Conservation (phyloP, 306 rosid species). For the Lagenaria siceraria region DNA sequence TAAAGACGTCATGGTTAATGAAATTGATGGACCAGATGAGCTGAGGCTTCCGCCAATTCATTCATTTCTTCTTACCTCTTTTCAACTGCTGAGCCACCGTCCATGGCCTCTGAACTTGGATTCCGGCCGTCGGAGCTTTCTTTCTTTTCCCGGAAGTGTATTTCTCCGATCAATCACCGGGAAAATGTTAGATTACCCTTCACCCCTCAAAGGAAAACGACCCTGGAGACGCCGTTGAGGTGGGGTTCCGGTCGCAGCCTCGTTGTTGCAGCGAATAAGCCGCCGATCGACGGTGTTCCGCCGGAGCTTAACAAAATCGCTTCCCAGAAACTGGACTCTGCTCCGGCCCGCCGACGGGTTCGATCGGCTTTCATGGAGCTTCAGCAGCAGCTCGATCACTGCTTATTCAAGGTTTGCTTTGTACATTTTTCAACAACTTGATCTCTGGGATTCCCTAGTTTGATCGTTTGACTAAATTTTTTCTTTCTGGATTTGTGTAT, state of each 20-base stretch:
- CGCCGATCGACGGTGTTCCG: constrained; percentile 34
- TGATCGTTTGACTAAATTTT: constrained; percentile 11
- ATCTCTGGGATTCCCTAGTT: not conserved
- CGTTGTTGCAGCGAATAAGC: constrained; percentile 19
- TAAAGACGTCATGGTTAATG: not conserved
- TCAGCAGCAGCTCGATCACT: constrained; percentile 53
- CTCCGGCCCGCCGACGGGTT: constrained; percentile 46
- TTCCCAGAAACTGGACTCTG: constrained; percentile 48
- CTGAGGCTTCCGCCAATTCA: not conserved
- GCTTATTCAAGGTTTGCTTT: constrained; percentile 48
- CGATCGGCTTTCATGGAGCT: constrained; percentile 42
- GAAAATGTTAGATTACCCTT: constrained; percentile 11
- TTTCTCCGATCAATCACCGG: constrained; percentile 10
- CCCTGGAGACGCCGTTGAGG: not conserved
- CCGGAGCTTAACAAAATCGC: constrained; percentile 45
- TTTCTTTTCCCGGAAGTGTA: constrained; percentile 10
- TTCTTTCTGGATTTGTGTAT: constrained; percentile 8
- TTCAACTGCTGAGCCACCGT: not conserved
- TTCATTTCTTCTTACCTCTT: not conserved
- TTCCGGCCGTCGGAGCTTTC: constrained; percentile 19
- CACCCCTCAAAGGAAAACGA: not conserved
- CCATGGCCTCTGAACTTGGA: constrained; percentile 19
- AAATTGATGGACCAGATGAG: not conserved
- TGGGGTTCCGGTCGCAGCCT: not conserved
- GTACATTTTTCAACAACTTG: not conserved